phyloP scores from a whole-genome alignment of 2,329 filamentous ascomycete genomes.

The Aspergillus sp. region DNA sequence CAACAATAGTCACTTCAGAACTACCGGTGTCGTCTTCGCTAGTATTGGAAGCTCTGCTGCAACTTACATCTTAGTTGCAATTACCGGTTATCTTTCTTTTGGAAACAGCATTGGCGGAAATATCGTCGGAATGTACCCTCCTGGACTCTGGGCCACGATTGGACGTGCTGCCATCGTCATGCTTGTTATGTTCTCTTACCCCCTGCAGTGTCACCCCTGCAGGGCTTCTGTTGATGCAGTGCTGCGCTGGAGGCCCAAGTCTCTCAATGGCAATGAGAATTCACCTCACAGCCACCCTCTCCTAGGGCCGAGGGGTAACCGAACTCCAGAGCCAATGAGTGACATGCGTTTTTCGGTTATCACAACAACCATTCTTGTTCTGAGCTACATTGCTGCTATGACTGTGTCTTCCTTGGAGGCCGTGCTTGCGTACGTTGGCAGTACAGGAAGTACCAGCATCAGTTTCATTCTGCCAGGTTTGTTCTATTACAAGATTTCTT shows the following conservation, averaged over 20 bases:
- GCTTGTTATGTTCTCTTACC: conserved; percentile 93
- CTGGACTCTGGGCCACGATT: conserved; percentile 79
- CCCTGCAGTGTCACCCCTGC: conserved; percentile 92
- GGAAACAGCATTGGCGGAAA: conserved; percentile 86
- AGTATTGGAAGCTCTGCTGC: conserved; percentile 85
- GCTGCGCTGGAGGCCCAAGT: conserved; percentile 76
- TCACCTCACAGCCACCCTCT: conserved; percentile 42
- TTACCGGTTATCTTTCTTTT: conserved; percentile 94
- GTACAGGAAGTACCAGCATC: conserved; percentile 90
- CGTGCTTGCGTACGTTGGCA: conserved; percentile 91
- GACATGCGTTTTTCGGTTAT: conserved; percentile 86
- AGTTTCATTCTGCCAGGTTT: conserved; percentile 93
- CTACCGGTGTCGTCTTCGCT: conserved; percentile 71
- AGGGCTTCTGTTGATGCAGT: conserved; percentile 92
- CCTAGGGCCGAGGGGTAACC: conserved; percentile 30
- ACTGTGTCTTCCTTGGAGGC: conserved; percentile 85
- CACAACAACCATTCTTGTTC: conserved; percentile 76
- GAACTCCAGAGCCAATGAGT: conserved; percentile 63
- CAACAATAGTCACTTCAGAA: conserved; percentile 73
- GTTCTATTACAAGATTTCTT: conserved; percentile 98
- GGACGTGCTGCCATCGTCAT: conserved; percentile 93
- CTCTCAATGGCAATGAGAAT: conserved; percentile 33
- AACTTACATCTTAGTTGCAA: conserved; percentile 85
- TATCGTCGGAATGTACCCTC: conserved; percentile 84
- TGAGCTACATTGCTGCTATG: conserved; percentile 84